Evolutionary conservation across 1,284 basidiomycete genomes (phyloP), one percentile per base, ranked within the genome.

Genomic region (Meira nashicola): DNA sequence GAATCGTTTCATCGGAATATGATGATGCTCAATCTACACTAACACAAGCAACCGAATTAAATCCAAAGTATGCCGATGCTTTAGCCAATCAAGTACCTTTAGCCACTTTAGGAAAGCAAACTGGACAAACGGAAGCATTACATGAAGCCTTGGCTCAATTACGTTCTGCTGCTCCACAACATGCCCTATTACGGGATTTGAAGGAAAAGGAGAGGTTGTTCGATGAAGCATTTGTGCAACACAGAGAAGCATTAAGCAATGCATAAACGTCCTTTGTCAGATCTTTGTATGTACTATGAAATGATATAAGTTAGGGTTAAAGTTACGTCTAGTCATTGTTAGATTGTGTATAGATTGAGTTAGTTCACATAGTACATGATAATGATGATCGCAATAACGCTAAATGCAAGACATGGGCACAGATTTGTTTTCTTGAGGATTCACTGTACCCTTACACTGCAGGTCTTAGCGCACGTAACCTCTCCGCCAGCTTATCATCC

Each of bases 401-500:
- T 33, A 8, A 33, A 33, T 33, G 28, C 28, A 33, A 4, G 28
- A 33, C 28, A 33, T 12, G 17, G 21, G 46, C 6, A 23, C 21
- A 12, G 21, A 48, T 21, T n/a, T 21, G 14, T 8, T n/a, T 14
- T 48, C 6, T 5, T 14, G 7, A 25, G 17, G 17, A 12, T 46
- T 41, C 14, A 37, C 15, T 17, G 37, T 37, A 21, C n/a, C 10
- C 41, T 58, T 48, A 76, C 11, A 71, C 74, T 6, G 74, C 74
- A 9, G 74, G 74, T 37, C 74, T 63, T 4, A 76, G 64, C 1
- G 74, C 74, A n/a, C 74, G 64, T 39, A 76, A 63, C 17, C 74
- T 83, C 71, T 91, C 87, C 1, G 87, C 91, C 44, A 95, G 81
- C 73, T 84, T 85, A 58, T 84, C 83, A 70, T 94, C 92, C 78